Percentiles rank a stretch among this genome's conserved stretches.
These are phyloP conservation scores for Petunia secreta DNA, from an alignment of 257 asterid genomes.

Conservation along the genomic window DNA sequence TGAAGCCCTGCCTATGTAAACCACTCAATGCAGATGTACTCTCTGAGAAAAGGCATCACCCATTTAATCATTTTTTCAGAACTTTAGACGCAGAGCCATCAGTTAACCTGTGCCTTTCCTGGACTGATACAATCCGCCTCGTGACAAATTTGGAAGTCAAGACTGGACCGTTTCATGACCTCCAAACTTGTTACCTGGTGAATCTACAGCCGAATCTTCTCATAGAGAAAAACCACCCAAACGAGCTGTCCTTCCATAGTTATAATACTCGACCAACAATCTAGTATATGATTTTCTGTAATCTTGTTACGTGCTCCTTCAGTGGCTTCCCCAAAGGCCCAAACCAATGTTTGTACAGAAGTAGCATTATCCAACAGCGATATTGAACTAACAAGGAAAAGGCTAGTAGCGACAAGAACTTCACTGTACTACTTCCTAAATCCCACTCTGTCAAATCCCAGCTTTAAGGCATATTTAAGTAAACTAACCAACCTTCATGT, in stretches of 20 bases:
- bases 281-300: background rate
- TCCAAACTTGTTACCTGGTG: conserved; percentile 15
- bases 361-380: background rate
- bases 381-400: conserved; percentile 3
- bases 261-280: too few relatives aligned
- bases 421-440: background rate
- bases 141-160: conserved; percentile 4
- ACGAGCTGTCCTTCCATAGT: too few relatives aligned
- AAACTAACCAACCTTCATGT: background rate
- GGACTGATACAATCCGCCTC: conserved; percentile 3
- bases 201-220: background rate
- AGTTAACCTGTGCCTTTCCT: background rate
- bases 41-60: background rate
- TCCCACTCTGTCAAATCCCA: background rate
- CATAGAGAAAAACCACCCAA: conserved; percentile 1
- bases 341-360: background rate
- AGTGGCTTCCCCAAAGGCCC: background rate
- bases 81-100: background rate
- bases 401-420: background rate
- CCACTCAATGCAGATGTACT: background rate
- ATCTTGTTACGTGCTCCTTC: conserved; percentile 7
- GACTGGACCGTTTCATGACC: background rate
- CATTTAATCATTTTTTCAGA: background rate
- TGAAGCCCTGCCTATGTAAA: background rate
- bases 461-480: background rate